Conservation (phyloP, 805 yeast genomes). For the Zygosaccharomyces kombuchaensis region DNA sequence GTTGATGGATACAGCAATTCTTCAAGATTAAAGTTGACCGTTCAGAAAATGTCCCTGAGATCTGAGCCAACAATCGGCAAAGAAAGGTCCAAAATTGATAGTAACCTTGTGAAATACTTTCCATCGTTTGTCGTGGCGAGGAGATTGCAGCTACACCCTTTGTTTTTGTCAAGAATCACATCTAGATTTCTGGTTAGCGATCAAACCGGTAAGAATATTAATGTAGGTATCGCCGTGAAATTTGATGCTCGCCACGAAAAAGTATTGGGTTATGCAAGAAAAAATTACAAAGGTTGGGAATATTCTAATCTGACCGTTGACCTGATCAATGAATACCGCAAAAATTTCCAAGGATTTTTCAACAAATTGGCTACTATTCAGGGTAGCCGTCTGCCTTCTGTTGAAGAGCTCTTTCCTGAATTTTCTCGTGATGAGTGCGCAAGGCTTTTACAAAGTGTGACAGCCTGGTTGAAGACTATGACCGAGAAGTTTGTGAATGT, state of each 20-base stretch:
- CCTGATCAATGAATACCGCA: constrained; percentile 56
- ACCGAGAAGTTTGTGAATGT: constrained; percentile 57
- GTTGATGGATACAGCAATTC: constrained; percentile 55
- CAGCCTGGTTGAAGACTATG: constrained; percentile 44
- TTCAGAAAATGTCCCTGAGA: constrained; percentile 44
- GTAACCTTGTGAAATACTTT: constrained; percentile 50
- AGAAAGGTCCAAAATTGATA: constrained; percentile 55
- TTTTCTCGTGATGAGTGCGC: constrained; percentile 29
- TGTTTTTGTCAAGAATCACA: constrained; percentile 72
- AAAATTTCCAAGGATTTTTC: constrained; percentile 60
- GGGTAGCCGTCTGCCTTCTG: constrained; percentile 28
- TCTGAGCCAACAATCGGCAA: constrained; percentile 65
- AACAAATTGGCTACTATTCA: constrained; percentile 32
- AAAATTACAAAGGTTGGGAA: constrained; percentile 69
- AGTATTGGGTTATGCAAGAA: constrained; percentile 82
- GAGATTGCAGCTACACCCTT: constrained; percentile 51
- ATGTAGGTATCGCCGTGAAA: constrained; percentile 81
- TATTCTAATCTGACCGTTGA: constrained; percentile 71
- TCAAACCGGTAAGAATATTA: constrained; percentile 47
- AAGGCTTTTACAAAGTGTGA: constrained; percentile 30
- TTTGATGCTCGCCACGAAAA: constrained; percentile 74
- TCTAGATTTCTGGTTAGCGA: constrained; percentile 63
- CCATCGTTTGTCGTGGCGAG: constrained; percentile 64
- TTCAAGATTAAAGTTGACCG: constrained; percentile 46
- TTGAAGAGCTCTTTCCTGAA: constrained; percentile 36